Percentiles rank a stretch among this genome's conserved stretches.
phyloP scores from a whole-genome alignment of 805 yeast genomes.

The Saccharomycopsis selenospora region DNA sequence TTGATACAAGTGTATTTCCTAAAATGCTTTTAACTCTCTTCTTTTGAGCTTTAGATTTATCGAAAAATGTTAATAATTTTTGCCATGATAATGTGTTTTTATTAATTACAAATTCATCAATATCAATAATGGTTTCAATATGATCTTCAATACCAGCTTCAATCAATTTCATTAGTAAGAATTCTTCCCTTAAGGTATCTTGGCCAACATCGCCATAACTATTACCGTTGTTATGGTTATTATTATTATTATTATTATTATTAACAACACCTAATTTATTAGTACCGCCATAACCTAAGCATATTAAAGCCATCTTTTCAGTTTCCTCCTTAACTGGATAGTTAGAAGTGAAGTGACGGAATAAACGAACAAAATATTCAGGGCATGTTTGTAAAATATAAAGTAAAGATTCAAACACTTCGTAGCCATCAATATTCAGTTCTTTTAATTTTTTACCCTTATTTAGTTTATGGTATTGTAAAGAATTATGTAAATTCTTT shows the following conservation, averaged over 20 bases:
- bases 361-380: slow-evolving; percentile 47
- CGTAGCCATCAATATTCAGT: slow-evolving; percentile 40
- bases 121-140: slow-evolving; percentile 26
- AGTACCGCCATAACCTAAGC: slow-evolving; percentile 10
- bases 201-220: slow-evolving; percentile 35
- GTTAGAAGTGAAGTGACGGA: slow-evolving; percentile 8
- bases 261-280: too few species aligned
- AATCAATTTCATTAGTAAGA: slow-evolving; percentile 52
- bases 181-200: slow-evolving; percentile 57
- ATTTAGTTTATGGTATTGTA: slow-evolving; percentile 21
- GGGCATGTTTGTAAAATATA: slow-evolving; percentile 83
- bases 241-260: slow-evolving; percentile 27
- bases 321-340: slow-evolving; percentile 8
- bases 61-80: slow-evolving; percentile 34
- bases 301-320: slow-evolving; percentile 16
- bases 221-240: slow-evolving; percentile 29
- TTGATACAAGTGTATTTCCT: slow-evolving; percentile 32
- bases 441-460: slow-evolving; percentile 23
- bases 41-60: slow-evolving; percentile 31
- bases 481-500: too few species aligned
- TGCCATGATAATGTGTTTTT: slow-evolving; percentile 35
- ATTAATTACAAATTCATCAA: slow-evolving; percentile 25
- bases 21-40: slow-evolving; percentile 30
- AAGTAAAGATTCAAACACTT: slow-evolving; percentile 68
- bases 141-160: slow-evolving; percentile 38